A percentile compares a stretch with the other conserved stretches of the same genome.
These are phyloP conservation scores for Zygosaccharomyces lentus DNA, from an alignment of 805 yeast genomes.

Conservation along the genomic window DNA sequence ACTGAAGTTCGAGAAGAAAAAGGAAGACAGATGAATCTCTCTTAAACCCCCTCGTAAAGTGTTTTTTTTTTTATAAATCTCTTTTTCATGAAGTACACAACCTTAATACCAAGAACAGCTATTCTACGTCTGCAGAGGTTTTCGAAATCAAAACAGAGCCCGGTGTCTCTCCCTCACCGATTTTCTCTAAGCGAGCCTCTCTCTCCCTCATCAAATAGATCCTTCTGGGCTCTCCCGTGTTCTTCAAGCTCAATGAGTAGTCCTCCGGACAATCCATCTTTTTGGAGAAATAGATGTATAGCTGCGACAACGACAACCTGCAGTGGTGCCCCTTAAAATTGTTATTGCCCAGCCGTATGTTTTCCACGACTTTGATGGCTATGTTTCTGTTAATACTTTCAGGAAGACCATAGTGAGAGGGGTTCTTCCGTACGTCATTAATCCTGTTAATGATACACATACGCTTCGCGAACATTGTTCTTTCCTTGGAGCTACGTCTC, in stretches of 20 bases:
- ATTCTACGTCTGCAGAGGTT: background rate
- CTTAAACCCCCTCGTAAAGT: background rate
- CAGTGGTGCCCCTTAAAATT: constrained; percentile 19
- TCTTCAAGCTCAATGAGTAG: constrained; percentile 20
- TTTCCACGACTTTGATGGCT: constrained; percentile 29
- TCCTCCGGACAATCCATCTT: constrained; percentile 24
- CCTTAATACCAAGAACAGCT: background rate
- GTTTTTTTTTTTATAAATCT: background rate
- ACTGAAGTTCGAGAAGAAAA: constrained; percentile 24
- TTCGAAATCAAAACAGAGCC: background rate
- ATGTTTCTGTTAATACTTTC: constrained; percentile 16
- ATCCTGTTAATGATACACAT: constrained; percentile 27
- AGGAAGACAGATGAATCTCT: constrained; percentile 3
- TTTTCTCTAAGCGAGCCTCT: constrained; percentile 11
- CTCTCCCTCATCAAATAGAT: constrained; percentile 12
- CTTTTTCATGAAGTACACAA: background rate
- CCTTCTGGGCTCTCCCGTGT: constrained; percentile 20
- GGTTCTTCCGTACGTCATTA: constrained; percentile 21
- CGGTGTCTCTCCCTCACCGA: background rate
- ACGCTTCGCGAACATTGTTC: constrained; percentile 29
- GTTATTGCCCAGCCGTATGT: constrained; percentile 31
- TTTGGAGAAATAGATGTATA: constrained; percentile 28
- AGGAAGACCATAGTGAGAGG: constrained; percentile 21
- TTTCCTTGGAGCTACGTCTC: constrained; percentile 28
- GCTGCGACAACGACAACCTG: constrained; percentile 23